phyloP scores from a whole-genome alignment of 495 filamentous ascomycete species.

The Bryoglossum gracile region DNA sequence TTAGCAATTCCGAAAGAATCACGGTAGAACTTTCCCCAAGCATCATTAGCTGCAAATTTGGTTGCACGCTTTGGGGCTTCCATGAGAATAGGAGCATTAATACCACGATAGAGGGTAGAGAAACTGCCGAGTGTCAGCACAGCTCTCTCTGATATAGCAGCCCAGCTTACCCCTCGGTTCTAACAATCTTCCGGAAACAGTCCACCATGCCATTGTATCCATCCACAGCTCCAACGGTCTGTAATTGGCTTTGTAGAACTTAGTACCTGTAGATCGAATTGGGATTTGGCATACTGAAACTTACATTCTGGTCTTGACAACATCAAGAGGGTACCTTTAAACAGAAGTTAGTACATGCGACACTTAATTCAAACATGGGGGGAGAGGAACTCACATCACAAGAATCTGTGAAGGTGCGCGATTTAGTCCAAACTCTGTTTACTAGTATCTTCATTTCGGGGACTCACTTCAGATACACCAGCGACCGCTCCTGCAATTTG shows the following conservation, averaged over 20 bases:
- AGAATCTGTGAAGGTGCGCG: conserved; percentile 55
- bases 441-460: not conserved
- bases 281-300: conserved; percentile 22
- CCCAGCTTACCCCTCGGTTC: conserved; percentile 71
- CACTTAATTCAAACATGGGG: not conserved
- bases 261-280: conserved; percentile 16
- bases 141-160: not conserved
- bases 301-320: conserved; percentile 96
- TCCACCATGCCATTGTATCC: conserved; percentile 94
- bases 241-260: conserved; percentile 63
- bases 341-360: conserved; percentile 8
- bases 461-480: conserved; percentile 81
- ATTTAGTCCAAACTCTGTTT: conserved; percentile 26
- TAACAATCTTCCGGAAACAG: conserved; percentile 93
- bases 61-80: conserved; percentile 97
- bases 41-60: conserved; percentile 98
- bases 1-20: conserved; percentile 71
- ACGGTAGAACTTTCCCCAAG: conserved; percentile 91
- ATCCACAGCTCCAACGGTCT: conserved; percentile 64
- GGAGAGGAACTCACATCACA: conserved; percentile 55
- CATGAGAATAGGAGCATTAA: conserved; percentile 94
- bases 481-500: conserved; percentile 59
- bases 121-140: conserved; percentile 45
- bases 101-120: conserved; percentile 90
- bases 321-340: conserved; percentile 90